phyloP scores from a whole-genome alignment of 768 basidiomycete species.

The Tremella fuciformis region DNA sequence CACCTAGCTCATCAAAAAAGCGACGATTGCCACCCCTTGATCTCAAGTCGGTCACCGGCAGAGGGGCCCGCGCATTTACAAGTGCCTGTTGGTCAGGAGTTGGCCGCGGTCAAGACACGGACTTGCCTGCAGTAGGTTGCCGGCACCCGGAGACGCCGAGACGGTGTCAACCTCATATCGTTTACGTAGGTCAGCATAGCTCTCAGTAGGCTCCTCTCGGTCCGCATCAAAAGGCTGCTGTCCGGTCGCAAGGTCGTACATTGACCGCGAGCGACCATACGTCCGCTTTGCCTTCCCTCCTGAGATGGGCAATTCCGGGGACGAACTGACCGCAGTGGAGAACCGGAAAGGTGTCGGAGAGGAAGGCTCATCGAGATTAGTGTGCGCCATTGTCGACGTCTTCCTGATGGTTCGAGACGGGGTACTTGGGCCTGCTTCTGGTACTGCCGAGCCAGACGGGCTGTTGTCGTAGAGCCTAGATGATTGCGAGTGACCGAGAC shows the following conservation, averaged over 20 bases:
- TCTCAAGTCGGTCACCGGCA: conserved; percentile 42
- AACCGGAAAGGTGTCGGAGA: conserved; percentile 7
- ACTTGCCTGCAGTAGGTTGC: conserved; percentile 24
- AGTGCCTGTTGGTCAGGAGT: conserved; percentile 10
- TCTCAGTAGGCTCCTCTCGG: conserved; percentile 21
- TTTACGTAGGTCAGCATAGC: conserved; percentile 44
- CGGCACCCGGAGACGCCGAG: conserved; percentile 13
- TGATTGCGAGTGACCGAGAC: conserved; percentile 16
- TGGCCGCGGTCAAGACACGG: not conserved
- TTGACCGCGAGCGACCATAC: conserved; percentile 28
- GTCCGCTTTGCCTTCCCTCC: conserved; percentile 33
- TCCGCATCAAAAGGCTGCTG: conserved; percentile 14
- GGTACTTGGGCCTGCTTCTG: conserved; percentile 11
- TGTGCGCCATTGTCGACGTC: conserved; percentile 5
- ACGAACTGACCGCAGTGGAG: not conserved
- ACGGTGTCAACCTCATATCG: conserved; percentile 42
- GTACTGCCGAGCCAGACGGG: conserved; percentile 12
- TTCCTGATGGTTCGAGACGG: conserved; percentile 16
- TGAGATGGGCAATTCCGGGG: not conserved
- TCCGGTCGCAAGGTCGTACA: conserved; percentile 2
- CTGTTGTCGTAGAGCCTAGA: not conserved
- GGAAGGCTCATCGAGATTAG: conserved; percentile 17
- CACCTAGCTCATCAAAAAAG: conserved; percentile 49
- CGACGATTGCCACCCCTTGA: conserved; percentile 46
- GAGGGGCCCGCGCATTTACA: conserved; percentile 30